Percentiles rank a stretch among this genome's conserved stretches.
phyloP scores from a whole-genome alignment of 306 rosid species.

The Cercis canadensis region DNA sequence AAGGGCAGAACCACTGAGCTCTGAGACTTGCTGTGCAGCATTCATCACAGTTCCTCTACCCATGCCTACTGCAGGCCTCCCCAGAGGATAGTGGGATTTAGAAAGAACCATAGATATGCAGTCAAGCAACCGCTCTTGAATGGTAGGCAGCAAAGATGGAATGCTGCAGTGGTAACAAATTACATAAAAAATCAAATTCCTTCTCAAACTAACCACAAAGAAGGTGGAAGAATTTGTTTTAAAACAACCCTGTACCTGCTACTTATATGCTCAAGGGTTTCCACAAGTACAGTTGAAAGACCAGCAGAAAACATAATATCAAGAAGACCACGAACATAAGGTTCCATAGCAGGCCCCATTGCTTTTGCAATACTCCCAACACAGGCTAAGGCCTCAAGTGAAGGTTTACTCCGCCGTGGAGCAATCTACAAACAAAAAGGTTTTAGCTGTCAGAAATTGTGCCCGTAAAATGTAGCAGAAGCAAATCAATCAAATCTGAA shows the following conservation, averaged over 20 bases:
- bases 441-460: conserved; percentile 37
- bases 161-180: conserved; percentile 62
- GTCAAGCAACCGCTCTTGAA: conserved; percentile 93
- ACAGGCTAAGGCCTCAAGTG: conserved; percentile 97
- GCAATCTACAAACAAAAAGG: conserved; percentile 76
- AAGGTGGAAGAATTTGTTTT: conserved; percentile 21
- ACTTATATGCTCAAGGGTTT: conserved; percentile 86
- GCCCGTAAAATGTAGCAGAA: conserved; percentile 32
- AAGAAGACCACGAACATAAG: conserved; percentile 86
- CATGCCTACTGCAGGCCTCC: conserved; percentile 60
- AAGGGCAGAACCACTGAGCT: conserved; percentile 75
- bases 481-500: conserved; percentile 32
- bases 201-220: conserved; percentile 24
- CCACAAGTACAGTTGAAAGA: conserved; percentile 88
- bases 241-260: conserved; percentile 53
- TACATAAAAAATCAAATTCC: conserved; percentile 9
- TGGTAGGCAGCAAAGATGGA: conserved; percentile 85
- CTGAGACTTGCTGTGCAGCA: conserved; percentile 74
- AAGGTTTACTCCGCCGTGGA: conserved; percentile 95
- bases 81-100: conserved; percentile 73
- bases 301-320: conserved; percentile 95
- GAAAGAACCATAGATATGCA: conserved; percentile 91
- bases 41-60: conserved; percentile 65
- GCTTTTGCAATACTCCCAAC: conserved; percentile 99
- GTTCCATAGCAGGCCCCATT: conserved; percentile 89